phyloP scores from a whole-genome alignment of 495 filamentous ascomycete species.

The Astrothelium subdiscretum region DNA sequence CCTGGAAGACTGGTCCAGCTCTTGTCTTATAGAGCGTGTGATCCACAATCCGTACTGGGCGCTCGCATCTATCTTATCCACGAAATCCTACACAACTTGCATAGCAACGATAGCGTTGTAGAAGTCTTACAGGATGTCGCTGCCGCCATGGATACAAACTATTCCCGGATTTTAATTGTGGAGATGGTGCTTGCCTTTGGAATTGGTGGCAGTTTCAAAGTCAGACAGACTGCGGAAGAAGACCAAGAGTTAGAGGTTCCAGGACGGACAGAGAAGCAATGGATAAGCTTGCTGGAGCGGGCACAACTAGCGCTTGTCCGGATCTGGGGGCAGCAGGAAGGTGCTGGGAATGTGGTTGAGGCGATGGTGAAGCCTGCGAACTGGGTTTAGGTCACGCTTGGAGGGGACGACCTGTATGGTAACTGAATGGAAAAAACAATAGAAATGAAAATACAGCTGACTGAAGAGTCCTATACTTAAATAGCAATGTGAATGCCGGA shows the following conservation, averaged over 20 bases:
- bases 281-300: background rate
- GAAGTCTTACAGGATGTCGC: background rate
- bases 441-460: background rate
- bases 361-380: background rate
- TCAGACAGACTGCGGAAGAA: background rate
- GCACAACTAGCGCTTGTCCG: background rate
- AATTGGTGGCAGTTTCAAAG: background rate
- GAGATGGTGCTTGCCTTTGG: background rate
- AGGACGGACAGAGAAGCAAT: background rate
- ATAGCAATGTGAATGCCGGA: too few relatives aligned
- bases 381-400: background rate
- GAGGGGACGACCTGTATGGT: background rate
- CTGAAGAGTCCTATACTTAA: background rate
- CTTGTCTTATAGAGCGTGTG: background rate
- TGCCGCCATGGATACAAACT: background rate
- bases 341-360: background rate
- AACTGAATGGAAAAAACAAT: too few relatives aligned
- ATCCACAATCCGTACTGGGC: background rate
- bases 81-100: background rate
- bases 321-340: background rate
- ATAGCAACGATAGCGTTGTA: background rate
- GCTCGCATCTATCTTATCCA: background rate
- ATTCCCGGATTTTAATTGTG: background rate
- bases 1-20: background rate
- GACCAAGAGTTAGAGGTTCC: background rate